Base-by-base conservation (phyloP, 2,329 filamentous ascomycete species). In the Aspergillus sergii region DNA sequence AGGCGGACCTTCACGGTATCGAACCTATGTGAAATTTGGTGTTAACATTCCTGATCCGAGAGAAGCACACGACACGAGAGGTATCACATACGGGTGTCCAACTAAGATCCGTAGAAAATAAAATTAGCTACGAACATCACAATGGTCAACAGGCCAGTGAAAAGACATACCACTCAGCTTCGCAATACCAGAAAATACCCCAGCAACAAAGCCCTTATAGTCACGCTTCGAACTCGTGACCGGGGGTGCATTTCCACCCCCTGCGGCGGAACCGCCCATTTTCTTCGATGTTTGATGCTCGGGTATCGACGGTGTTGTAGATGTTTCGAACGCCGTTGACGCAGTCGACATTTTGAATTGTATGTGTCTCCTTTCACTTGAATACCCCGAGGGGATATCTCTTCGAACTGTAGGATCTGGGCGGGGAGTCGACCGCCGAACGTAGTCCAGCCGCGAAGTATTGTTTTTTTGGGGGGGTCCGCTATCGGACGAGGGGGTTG, bases 1-100 rank as follows among this genome's bases (percentile, higher is more conserved):
- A 99, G 84, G 36, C 95, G 92, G 59, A 98, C 94, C 80, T 99
- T 99, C 78, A 99, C 88, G 0, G 95, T 98, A 79, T 99, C 95
- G 81, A 99, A 98, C 28, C 92, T 85, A 62, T 61, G 60, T 41
- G 50, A 26, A 16, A 57, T 6, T 41, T 41, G 58, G 26, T 3
- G 48, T 51, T 19, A 51, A 51, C 5, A 32, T 32, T 19, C 19
- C 45, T 48, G 21, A 28, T 48, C 21, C 4, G 9, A 21, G 21
- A 43, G 21, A 48, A 39, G 34, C 45, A 11, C 53, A 63, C 11
- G 39, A 59, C 45, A 28, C 11, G 23, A 32, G n/a, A 39, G 14
- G 19, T 26, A 19, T 57, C 64, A 77, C 82, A 66, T 79, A 85
- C 79, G 87, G 87, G 78, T 89, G 87, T 34, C 87, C 87, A 67